These are phyloP conservation scores for Aspergillus sclerotioniger DNA, from an alignment of 495 filamentous ascomycete species.

Conservation along the genomic window DNA sequence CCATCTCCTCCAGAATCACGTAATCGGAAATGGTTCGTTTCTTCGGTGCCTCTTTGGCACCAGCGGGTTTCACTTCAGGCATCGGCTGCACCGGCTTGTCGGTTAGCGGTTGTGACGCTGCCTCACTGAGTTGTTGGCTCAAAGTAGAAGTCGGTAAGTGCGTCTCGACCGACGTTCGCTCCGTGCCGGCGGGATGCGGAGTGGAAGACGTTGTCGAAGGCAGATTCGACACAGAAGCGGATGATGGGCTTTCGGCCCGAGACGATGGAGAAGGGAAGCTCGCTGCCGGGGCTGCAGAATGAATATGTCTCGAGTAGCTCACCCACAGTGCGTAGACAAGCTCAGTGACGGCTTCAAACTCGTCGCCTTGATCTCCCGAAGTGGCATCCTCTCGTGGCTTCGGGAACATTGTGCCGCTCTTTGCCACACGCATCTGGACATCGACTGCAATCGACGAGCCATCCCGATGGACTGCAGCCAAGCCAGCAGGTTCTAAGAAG, in stretches of 20 bases:
- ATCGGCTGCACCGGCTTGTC: slow-evolving; percentile 47
- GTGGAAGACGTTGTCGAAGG: slow-evolving; percentile 7
- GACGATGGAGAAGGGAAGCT: slow-evolving; percentile 45
- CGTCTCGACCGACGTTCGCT: slow-evolving; percentile 28
- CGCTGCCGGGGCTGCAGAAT: slow-evolving; percentile 62
- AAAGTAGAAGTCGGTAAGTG: slow-evolving; percentile 63
- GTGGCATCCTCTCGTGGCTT: slow-evolving; percentile 40
- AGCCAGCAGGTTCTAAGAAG: slow-evolving; percentile 76
- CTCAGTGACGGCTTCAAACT: slow-evolving; percentile 58
- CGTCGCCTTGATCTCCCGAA: slow-evolving; percentile 28
- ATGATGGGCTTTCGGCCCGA: slow-evolving; percentile 17
- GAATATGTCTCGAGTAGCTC: slow-evolving; percentile 90
- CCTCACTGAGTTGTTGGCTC: slow-evolving; percentile 73
- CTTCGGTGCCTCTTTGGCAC: slow-evolving; percentile 34
- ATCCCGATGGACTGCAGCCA: slow-evolving; percentile 84
- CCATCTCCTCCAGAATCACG: slow-evolving; percentile 95
- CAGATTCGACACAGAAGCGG: slow-evolving; percentile 16
- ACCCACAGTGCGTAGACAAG: slow-evolving; percentile 96
- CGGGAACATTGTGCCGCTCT: slow-evolving; percentile 64
- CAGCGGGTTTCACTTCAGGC: slow-evolving; percentile 33
- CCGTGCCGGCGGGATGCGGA: slow-evolving; percentile 13
- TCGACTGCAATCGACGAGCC: slow-evolving; percentile 89
- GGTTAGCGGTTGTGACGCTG: slow-evolving; percentile 54
- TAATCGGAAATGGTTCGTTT: slow-evolving; percentile 91
- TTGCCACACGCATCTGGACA: slow-evolving; percentile 92